Conservation (phyloP, 2,329 filamentous ascomycete species). For the Lecanicillium sp. region DNA sequence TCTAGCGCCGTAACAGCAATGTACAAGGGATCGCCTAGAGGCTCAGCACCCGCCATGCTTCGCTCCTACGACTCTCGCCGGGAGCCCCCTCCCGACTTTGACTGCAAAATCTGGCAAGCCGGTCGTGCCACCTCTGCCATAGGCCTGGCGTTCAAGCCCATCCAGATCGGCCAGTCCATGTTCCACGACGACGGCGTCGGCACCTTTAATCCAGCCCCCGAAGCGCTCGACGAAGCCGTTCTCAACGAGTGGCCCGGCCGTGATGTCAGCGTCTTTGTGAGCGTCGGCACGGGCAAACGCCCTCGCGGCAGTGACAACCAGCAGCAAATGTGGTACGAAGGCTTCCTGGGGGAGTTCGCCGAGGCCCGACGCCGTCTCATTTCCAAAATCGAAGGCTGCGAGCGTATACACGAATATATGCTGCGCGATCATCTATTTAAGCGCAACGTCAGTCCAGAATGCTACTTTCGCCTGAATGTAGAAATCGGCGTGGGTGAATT, state of each 20-base stretch:
- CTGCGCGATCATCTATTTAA: conserved; percentile 66
- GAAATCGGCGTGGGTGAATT: conserved; percentile 95
- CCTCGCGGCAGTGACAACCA: conserved; percentile 57
- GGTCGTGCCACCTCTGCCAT: conserved; percentile 90
- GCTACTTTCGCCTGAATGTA: conserved; percentile 95
- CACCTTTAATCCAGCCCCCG: conserved; percentile 83
- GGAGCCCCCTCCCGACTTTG: conserved; percentile 82
- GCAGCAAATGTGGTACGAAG: conserved; percentile 83
- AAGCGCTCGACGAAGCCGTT: conserved; percentile 80
- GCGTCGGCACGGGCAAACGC: conserved; percentile 87
- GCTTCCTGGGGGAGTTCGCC: conserved; percentile 84
- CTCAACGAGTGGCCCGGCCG: conserved; percentile 93
- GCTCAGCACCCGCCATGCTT: conserved; percentile 62
- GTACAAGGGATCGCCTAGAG: conserved; percentile 71
- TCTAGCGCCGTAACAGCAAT: conserved; percentile 82
- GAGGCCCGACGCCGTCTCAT: conserved; percentile 82
- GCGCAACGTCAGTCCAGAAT: conserved; percentile 74
- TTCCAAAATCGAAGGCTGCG: conserved; percentile 89
- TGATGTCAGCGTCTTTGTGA: conserved; percentile 86
- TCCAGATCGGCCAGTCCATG: conserved; percentile 84
- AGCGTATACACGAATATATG: conserved; percentile 84
- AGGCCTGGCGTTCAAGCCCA: conserved; percentile 89
- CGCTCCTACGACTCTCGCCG: conserved; percentile 93
- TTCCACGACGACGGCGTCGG: conserved; percentile 92
- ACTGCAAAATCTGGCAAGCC: conserved; percentile 95